Evolutionary conservation across 169 alveolate genomes (phyloP), one percentile per base, ranked within the genome.

Genomic region (Plasmodium berghei): DNA sequence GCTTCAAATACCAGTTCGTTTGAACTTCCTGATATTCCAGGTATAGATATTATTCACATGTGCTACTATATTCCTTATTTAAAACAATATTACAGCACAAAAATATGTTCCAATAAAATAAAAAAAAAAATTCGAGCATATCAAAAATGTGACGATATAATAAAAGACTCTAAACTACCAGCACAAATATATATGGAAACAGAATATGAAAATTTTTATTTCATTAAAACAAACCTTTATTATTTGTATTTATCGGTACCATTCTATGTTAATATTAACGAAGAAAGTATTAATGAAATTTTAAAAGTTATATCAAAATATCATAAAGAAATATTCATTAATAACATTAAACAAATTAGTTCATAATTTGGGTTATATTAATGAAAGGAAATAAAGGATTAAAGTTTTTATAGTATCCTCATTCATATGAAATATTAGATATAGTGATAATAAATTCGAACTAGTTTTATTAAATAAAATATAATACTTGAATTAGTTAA

Each of bases 1-100:
- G 91, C 93, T 12, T 72, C 89, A 69, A 69, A 92, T 48, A 75
- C 66, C 52, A 70, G 88, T 26, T 89, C 94, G 42, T 92, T 87
- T 54, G 73, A 49, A 6, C 73, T 92, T 42, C 92, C 83, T 18
- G 85, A 83, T 67, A 83, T 67, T 56, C 83, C 64, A 1, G 75
- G 83, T 4, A 67, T 83, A 18, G 85, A 83, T 10, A 67, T 83
- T 72, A 83, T 67, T 42, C 90, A 83, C 72, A 49, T 83, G 52
- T 83, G 90, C 26, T 83, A 83, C 59, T 83, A 83, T 49, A 83
- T 83, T 59, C 90, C 90, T 45, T 67, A 83, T 62, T 61, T 83
- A 42, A 83, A 83, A 61, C 90, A 83, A 34, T 83, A 83, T 56
- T 83, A 83, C 45, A 83, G 90, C 66, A 67, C 90, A 8, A 83